Conservation (phyloP, 441 rosid genomes). For the Daphne laureola region DNA sequence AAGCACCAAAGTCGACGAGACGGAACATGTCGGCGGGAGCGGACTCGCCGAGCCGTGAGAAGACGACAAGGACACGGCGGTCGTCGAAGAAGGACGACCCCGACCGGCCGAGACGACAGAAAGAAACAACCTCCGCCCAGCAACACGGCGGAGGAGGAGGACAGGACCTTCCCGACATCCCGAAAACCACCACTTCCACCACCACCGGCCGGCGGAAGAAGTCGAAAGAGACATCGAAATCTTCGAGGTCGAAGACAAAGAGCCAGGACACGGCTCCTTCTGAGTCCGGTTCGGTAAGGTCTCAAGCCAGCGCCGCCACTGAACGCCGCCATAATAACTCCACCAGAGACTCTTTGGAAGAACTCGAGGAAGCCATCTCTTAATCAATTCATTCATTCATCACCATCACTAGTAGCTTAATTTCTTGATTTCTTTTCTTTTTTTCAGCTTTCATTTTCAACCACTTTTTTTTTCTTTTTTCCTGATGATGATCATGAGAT, state of each 20-base stretch:
- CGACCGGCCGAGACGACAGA: slow-evolving; percentile 15
- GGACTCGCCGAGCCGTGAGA: slow-evolving; percentile 33
- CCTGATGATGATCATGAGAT: too few relatives aligned
- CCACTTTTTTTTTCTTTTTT: too few relatives aligned
- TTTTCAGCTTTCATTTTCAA: background rate
- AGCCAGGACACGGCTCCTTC: slow-evolving; percentile 16
- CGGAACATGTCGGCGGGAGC: slow-evolving; percentile 24
- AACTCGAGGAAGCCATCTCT: slow-evolving; percentile 10
- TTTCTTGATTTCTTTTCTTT: background rate
- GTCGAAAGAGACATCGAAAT: slow-evolving; percentile 43
- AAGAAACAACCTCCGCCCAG: slow-evolving; percentile 6
- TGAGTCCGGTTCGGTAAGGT: slow-evolving; percentile 17
- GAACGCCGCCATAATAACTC: slow-evolving; percentile 11
- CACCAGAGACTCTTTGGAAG: slow-evolving; percentile 16
- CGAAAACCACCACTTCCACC: too few relatives aligned
- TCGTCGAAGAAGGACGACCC: slow-evolving; percentile 32
- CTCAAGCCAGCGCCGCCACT: slow-evolving; percentile 4
- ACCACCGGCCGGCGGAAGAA: slow-evolving; percentile 48
- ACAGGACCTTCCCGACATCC: slow-evolving; percentile 26
- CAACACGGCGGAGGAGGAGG: slow-evolving; percentile 21
- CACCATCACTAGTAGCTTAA: slow-evolving; percentile 17
- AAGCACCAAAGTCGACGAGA: slow-evolving; percentile 45
- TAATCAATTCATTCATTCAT: background rate
- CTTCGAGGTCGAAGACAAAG: slow-evolving; percentile 11
- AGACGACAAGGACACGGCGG: slow-evolving; percentile 40